Percentiles rank a stretch among this genome's conserved stretches.
phyloP scores from a whole-genome alignment of 1,139 yeast genomes.

The Geotrichum citri-aurantii region DNA sequence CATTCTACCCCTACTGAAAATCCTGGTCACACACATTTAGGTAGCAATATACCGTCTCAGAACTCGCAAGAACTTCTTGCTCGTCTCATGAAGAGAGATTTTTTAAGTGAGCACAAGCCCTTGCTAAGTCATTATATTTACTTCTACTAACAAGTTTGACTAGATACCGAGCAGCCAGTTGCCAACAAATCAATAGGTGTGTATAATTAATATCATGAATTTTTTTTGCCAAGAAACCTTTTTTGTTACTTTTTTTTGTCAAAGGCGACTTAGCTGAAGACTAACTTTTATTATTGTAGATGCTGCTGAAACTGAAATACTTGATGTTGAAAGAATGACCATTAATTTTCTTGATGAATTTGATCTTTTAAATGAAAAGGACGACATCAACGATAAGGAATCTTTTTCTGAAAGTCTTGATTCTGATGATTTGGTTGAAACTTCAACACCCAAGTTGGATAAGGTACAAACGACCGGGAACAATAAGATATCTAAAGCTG shows the following conservation, averaged over 20 bases:
- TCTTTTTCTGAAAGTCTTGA: background rate
- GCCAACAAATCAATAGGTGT: background rate
- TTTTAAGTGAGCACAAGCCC: constrained; percentile 23
- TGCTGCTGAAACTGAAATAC: background rate
- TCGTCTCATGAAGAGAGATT: constrained; percentile 35
- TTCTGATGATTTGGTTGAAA: background rate
- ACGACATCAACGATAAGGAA: background rate
- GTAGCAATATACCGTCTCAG: constrained; percentile 20
- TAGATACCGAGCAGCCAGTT: background rate
- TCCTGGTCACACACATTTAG: background rate
- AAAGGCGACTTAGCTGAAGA: background rate
- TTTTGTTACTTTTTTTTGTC: background rate
- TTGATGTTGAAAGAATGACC: constrained; percentile 1
- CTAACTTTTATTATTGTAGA: constrained; percentile 6
- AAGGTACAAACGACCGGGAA: background rate
- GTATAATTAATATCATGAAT: background rate
- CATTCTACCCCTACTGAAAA: constrained; percentile 22
- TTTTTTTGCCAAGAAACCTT: background rate
- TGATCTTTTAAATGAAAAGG: background rate
- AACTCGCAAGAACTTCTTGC: constrained; percentile 38
- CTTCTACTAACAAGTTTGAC: background rate
- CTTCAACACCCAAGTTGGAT: background rate
- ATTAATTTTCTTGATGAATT: background rate
- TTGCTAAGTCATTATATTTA: background rate
- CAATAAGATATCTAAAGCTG: background rate